Evolutionary conservation across 768 basidiomycete species (phyloP), one percentile per base, ranked within the genome.

Genomic region (Suillus placidus): DNA sequence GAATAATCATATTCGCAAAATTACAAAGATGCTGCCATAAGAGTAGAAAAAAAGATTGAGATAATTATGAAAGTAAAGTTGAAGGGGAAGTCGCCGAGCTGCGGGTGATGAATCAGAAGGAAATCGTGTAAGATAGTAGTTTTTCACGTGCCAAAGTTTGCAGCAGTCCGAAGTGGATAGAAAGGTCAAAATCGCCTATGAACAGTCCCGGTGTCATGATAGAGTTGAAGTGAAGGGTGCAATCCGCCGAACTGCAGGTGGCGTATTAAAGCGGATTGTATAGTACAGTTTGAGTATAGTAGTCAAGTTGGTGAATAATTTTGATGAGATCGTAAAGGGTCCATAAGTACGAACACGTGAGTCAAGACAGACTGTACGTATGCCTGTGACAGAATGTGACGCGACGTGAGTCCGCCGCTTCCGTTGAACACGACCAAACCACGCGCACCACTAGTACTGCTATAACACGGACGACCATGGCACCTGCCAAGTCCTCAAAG

Each of bases 71-170:
- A 55, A 6, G 18, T 55, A 5, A 54, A 54, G 52, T 32, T 54
- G 51, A 30, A 52, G 51, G 26, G 52, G 30, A 54, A 54, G 52
- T 55, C 54, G 54, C 6, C 34, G 32, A 35, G 35, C 54, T 55
- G 20, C 5, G 1, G 34, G 20, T 20, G 12, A 7, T n/a, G 32
- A n/a, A 55, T 55, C 34, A 35, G 32, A 34, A 55, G 34, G 18
- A 55, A 6, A 35, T 34, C 1, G 6, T 13, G 34, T 34, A 35
- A 32, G 8, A 34, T 18, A 20, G 20, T 35, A 55, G 6, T 34
- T 32, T 4, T 54, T 55, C 32, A 55, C 54, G 20, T 35, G 35
- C 54, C 20, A 35, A n/a, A 18, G 20, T 35, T 55, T 55, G 34
- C 32, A 55, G 54, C 54, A 55, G 20, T 34, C 54, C 34, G 18